Percentiles rank a stretch among this genome's conserved stretches.
phyloP scores from a whole-genome alignment of 345 rosid species.

The Garcia nutans region DNA sequence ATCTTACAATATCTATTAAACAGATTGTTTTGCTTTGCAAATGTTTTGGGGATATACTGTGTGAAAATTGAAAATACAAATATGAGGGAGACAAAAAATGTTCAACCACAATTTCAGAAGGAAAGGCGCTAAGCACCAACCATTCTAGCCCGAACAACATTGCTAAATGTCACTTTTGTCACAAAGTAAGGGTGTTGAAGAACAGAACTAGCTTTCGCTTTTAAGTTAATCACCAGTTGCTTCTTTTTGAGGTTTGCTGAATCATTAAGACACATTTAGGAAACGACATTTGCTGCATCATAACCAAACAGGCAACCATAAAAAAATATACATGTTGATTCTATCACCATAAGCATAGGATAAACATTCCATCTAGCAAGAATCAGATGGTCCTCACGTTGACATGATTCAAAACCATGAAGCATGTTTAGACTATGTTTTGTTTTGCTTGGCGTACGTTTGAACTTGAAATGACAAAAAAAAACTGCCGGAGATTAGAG shows the following conservation, averaged over 20 bases:
- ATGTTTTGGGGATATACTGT: constrained; percentile 13
- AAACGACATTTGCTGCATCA: not conserved
- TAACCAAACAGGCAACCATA: not conserved
- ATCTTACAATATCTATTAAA: not conserved
- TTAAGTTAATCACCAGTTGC: not conserved
- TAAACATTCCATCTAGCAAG: not conserved
- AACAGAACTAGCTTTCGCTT: not conserved
- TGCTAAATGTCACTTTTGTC: not conserved
- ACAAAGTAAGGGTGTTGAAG: constrained; percentile 8
- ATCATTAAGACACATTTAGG: not conserved
- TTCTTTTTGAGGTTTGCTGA: constrained; percentile 3
- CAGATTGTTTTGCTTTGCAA: constrained; percentile 9
- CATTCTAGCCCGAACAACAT: not conserved
- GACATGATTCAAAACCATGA: not conserved
- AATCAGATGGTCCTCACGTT: not conserved
- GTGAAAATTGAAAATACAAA: not conserved
- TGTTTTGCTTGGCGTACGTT: not conserved
- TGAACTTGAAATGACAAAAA: not conserved
- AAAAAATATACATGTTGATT: not conserved
- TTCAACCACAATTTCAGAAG: not conserved
- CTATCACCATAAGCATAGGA: not conserved
- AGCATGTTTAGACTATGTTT: not conserved
- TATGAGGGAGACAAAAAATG: not conserved
- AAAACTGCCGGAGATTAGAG: not conserved
- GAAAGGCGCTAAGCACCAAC: not conserved